Conservation (phyloP, 2,329 filamentous ascomycete genomes). For the Diaporthe sp. region DNA sequence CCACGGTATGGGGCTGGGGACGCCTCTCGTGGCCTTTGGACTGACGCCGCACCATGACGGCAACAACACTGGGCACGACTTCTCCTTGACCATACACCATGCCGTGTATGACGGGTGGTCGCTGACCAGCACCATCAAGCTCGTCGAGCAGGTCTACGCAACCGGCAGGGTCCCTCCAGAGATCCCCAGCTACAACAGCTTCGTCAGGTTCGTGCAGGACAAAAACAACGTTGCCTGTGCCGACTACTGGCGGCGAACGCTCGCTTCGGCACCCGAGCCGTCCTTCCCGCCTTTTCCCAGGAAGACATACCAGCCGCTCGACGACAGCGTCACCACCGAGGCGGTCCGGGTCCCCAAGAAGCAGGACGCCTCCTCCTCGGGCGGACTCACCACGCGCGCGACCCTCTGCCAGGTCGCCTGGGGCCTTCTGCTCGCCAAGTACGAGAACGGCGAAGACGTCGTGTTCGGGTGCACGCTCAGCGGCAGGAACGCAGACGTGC, state of each 20-base stretch:
- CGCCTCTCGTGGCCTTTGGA: slow-evolving; percentile 23
- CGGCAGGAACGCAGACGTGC: neutral
- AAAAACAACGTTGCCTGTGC: neutral
- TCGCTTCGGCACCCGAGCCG: neutral
- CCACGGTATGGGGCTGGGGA: neutral
- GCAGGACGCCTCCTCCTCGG: neutral
- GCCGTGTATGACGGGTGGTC: slow-evolving; percentile 35
- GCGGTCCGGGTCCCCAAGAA: neutral
- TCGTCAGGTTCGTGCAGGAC: neutral
- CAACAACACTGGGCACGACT: slow-evolving; percentile 13
- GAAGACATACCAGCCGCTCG: neutral
- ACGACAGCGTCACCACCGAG: neutral
- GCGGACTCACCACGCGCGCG: neutral
- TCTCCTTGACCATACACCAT: slow-evolving; percentile 31
- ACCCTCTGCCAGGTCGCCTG: neutral
- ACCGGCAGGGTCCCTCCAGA: neutral
- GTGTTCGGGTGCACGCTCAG: neutral
- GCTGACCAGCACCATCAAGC: slow-evolving; percentile 10
- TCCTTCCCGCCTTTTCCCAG: neutral
- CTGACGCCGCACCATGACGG: slow-evolving; percentile 34
- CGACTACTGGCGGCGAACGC: neutral
- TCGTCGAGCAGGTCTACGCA: neutral
- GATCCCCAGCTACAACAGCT: neutral
- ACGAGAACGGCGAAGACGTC: neutral
- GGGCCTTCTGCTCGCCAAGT: neutral